These are phyloP conservation scores for Wickerhamiella spandovensis DNA, from an alignment of 805 yeast genomes.

Conservation along the genomic window DNA sequence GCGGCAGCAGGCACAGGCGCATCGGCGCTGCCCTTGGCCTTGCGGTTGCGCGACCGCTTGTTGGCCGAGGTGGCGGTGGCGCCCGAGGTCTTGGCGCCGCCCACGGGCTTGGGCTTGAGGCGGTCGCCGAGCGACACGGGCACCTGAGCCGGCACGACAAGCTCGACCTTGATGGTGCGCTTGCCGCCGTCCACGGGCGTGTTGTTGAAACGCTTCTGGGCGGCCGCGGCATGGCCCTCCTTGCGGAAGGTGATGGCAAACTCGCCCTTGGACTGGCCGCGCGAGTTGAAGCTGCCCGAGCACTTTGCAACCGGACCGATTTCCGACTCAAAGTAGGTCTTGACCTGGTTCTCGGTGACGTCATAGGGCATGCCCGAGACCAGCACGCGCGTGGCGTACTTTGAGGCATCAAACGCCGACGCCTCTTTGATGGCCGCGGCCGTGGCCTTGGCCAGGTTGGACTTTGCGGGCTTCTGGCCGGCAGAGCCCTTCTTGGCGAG, in stretches of 20 bases:
- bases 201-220: conserved; percentile 76
- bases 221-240: conserved; percentile 56
- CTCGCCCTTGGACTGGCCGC: conserved; percentile 83
- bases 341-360: conserved; percentile 18
- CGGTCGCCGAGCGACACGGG: conserved; percentile 58
- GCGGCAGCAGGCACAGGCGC: conserved; percentile 8
- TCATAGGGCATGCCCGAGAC: conserved; percentile 50
- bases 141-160: conserved; percentile 58
- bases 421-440: conserved; percentile 13
- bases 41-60: conserved; percentile 5
- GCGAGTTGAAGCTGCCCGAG: conserved; percentile 65
- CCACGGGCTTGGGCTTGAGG: conserved; percentile 27
- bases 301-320: conserved; percentile 73
- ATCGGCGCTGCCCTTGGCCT: conserved; percentile 6
- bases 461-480: conserved; percentile 10
- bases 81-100: neutral
- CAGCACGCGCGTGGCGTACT: conserved; percentile 55
- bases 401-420: conserved; percentile 13
- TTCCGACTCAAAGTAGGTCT: conserved; percentile 78
- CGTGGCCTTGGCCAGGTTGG: conserved; percentile 17
- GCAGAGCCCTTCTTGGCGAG: conserved; percentile 27
- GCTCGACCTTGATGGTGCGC: conserved; percentile 59
- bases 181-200: conserved; percentile 88
- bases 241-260: conserved; percentile 73
- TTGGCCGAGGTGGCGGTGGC: neutral